Conservation (phyloP, 371 early-diverging fungal genomes). For the Mucor piriformis region DNA sequence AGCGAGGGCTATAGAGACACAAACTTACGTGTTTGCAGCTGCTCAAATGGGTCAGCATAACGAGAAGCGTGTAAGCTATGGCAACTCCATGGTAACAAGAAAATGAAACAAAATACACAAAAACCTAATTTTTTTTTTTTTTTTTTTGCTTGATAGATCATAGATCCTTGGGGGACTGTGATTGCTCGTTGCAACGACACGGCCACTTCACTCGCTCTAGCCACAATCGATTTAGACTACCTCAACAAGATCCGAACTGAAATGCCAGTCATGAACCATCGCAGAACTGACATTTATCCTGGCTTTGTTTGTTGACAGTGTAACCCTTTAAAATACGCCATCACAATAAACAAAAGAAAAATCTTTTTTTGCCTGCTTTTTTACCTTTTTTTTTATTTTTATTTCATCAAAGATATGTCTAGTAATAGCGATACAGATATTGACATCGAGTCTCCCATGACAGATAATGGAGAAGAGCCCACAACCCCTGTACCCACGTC, state of each 20-base stretch:
- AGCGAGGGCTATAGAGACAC: conserved; percentile 88
- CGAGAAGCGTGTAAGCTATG: conserved; percentile 72
- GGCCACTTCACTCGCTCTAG: conserved; percentile 56
- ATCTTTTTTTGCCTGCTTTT: background rate
- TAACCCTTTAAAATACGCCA: background rate
- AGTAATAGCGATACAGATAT: conserved; percentile 9
- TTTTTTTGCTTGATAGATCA: conserved; percentile 27
- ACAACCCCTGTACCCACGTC: background rate
- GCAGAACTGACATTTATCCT: conserved; percentile 68
- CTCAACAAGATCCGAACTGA: conserved; percentile 64
- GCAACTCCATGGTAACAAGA: conserved; percentile 73
- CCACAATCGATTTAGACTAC: conserved; percentile 64
- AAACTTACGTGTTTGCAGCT: conserved; percentile 70
- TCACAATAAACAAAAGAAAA: background rate
- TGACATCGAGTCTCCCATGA: background rate
- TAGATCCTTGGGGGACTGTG: conserved; percentile 59
- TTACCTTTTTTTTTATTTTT: background rate
- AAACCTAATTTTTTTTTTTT: background rate
- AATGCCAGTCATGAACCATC: conserved; percentile 78
- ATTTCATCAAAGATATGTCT: background rate
- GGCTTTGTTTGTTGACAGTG: conserved; percentile 4
- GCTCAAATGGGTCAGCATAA: conserved; percentile 84
- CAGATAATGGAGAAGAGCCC: background rate
- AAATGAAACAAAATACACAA: background rate
- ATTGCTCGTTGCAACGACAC: conserved; percentile 65